Conservation (phyloP, 805 yeast genomes). For the Saccharomyces mikatae region DNA sequence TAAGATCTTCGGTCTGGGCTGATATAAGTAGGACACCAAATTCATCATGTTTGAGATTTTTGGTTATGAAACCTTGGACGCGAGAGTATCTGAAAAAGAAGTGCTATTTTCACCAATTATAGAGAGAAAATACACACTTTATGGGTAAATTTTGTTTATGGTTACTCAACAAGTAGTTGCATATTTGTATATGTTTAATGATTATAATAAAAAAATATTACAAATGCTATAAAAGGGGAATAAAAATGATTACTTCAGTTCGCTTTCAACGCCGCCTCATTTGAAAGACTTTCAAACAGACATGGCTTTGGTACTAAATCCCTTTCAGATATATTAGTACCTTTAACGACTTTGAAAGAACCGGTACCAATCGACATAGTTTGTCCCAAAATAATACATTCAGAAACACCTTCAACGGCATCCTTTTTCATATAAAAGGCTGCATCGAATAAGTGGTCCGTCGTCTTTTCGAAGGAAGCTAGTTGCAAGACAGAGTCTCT, state of each 20-base stretch:
- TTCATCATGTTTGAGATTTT: background rate
- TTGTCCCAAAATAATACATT: constrained; percentile 94
- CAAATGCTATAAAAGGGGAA: background rate
- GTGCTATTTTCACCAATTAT: background rate
- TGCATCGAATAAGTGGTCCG: constrained; percentile 97
- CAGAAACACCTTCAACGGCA: constrained; percentile 93
- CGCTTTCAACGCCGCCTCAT: constrained; percentile 2
- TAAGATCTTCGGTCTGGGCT: background rate
- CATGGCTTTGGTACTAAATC: constrained; percentile 40
- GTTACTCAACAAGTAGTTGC: background rate
- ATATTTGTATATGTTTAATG: background rate
- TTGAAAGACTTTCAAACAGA: constrained; percentile 38
- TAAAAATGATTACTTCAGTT: background rate
- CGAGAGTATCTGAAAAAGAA: background rate
- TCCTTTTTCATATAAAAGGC: constrained; percentile 96
- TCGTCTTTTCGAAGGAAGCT: constrained; percentile 96
- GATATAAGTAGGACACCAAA: background rate
- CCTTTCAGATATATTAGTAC: constrained; percentile 38
- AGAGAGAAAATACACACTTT: too few relatives aligned
- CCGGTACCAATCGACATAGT: constrained; percentile 98
- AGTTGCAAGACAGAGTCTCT: constrained; percentile 94
- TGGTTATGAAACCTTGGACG: background rate
- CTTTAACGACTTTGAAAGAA: constrained; percentile 75
- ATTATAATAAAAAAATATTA: background rate
- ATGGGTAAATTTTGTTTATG: background rate